Evolutionary conservation across 495 filamentous ascomycete species (phyloP).

Genomic region (Penicillium alfredii): DNA sequence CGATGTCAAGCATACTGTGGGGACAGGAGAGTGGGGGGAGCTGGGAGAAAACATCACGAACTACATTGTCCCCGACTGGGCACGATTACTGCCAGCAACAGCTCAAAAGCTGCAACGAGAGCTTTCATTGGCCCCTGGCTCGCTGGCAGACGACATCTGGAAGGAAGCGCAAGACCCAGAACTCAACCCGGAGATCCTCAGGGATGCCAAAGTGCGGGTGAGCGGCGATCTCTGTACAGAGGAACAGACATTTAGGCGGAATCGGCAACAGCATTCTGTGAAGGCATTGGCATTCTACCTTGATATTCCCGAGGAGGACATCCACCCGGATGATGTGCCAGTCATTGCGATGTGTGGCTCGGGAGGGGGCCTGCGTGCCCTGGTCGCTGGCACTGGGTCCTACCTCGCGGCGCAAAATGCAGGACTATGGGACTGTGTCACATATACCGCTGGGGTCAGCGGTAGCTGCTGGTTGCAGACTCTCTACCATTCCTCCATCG

Average conservation of each 20-base stretch:
- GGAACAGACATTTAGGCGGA: conserved; percentile 63
- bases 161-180: conserved; percentile 76
- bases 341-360: conserved; percentile 90
- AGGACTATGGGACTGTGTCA: conserved; percentile 87
- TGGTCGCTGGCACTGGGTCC: conserved; percentile 84
- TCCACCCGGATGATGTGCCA: conserved; percentile 90
- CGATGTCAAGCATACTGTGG: conserved; percentile 43
- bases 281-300: conserved; percentile 77
- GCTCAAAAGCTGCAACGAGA: conserved; percentile 81
- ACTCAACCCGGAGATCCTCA: conserved; percentile 77
- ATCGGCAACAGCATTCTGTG: conserved; percentile 57
- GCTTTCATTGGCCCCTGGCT: conserved; percentile 77
- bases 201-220: conserved; percentile 73
- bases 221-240: conserved; percentile 78
- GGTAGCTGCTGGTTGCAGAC: conserved; percentile 94
- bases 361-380: conserved; percentile 80
- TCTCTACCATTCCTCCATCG: conserved; percentile 82
- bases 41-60: conserved; percentile 61
- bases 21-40: conserved; percentile 52
- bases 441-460: conserved; percentile 90
- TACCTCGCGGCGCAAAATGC: conserved; percentile 73
- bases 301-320: conserved; percentile 63
- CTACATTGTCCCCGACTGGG: conserved; percentile 76
- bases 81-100: conserved; percentile 65
- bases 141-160: conserved; percentile 90